Conservation (phyloP, 176 grass and related monocot genomes). For the Leersia perrieri region DNA sequence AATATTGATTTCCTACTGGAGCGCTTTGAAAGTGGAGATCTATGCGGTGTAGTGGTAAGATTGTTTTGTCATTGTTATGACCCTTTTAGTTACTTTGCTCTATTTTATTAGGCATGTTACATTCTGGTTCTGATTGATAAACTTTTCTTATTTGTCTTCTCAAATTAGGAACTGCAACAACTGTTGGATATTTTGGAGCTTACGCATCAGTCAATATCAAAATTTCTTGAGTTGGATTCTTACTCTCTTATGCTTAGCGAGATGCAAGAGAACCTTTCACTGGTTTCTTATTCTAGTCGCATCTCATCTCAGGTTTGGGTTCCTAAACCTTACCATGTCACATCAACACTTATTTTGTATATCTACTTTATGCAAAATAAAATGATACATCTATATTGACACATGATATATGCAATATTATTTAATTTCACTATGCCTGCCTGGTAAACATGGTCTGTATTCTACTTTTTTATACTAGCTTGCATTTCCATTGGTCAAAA, state of each 20-base stretch:
- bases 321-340: constrained; percentile 6
- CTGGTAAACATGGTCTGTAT: constrained; percentile 22
- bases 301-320: constrained; percentile 79
- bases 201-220: constrained; percentile 82
- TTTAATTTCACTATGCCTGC: background rate
- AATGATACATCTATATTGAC: background rate
- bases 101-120: constrained; percentile 22
- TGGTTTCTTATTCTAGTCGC: constrained; percentile 98
- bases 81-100: background rate
- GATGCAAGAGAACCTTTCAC: constrained; percentile 96
- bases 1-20: constrained; percentile 95
- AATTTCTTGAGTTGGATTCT: constrained; percentile 90
- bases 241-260: constrained; percentile 89
- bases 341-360: constrained; percentile 8
- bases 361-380: background rate
- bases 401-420: background rate
- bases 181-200: constrained; percentile 96
- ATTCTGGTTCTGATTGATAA: constrained; percentile 1
- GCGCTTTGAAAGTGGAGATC: constrained; percentile 81
- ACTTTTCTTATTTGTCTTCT: background rate
- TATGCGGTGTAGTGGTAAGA: constrained; percentile 91
- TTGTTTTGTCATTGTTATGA: constrained; percentile 21
- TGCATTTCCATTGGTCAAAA: constrained; percentile 13
- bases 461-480: background rate
- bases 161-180: constrained; percentile 80